Evolutionary conservation across 2,329 filamentous ascomycete species (phyloP), one percentile per base, ranked within the genome.

Genomic region (Metarhizium anisopliae): DNA sequence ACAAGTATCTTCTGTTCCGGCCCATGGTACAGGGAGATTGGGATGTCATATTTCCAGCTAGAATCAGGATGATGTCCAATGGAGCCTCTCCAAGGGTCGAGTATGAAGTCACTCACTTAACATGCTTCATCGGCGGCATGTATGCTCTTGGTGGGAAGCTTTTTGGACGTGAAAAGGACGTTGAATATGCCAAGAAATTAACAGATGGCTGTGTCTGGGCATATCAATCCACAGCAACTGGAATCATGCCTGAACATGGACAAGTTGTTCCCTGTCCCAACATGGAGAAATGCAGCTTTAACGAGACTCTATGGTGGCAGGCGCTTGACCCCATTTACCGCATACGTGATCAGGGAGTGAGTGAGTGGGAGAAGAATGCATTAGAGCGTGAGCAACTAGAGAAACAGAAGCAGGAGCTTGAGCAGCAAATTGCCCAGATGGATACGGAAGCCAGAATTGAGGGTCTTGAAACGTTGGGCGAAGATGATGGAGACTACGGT

Each of bases 1-100:
- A 87, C 61, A 78, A 90, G 60, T 80, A 88, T 68, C 77, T 95
- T 10, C 81, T 95, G 56, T 95, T 83, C 71, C 81, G 86, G 5
- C 90, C 91, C 0, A 87, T 94, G 82, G 80, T 84, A 20, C 80
- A 83, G 6, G 79, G 81, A 35, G 74, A 81, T 54, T 81, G 81
- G 53, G 82, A 93, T 58, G 81, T 94, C n/a, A 77, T 94, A 2
- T 83, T 94, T 58, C 82, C 88, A 0, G 86, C 87, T 29, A 84
- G 83, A 61, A 68, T 82, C n/a, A 73, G 67, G 50, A 77, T 79
- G 10, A 67, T 63, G 1, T 16, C 45, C 14, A 14, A 16, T 16
- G 45, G 18, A 20, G 76, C 77, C 14, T 69, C 75, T 2, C 73
- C 66, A 2, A 68, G 72, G 49, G 60, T 64, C 8, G 70, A 84